phyloP scores from a whole-genome alignment of 768 basidiomycete genomes.

The Tylopilus rubrobrunneus region DNA sequence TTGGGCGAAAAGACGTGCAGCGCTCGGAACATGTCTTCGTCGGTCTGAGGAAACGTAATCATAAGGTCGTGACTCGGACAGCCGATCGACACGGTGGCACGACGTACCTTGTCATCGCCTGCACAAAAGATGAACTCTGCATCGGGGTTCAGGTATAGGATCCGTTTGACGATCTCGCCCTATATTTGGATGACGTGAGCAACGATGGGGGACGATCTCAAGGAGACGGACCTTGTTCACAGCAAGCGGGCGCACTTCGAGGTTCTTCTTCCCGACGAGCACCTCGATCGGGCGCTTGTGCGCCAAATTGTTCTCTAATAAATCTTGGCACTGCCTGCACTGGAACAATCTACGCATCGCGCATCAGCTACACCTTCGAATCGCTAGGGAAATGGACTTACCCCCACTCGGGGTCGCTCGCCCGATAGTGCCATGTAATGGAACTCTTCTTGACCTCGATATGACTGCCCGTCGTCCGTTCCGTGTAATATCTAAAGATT shows the following conservation, averaged over 20 bases:
- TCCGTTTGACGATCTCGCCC: constrained; percentile 96
- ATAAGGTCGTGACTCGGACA: neutral
- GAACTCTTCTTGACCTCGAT: constrained; percentile 97
- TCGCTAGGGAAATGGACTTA: constrained; percentile 32
- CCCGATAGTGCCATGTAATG: constrained; percentile 97
- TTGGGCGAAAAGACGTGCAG: constrained; percentile 57
- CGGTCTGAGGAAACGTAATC: constrained; percentile 47
- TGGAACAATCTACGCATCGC: constrained; percentile 65
- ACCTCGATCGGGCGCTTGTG: constrained; percentile 96
- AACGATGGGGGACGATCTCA: neutral
- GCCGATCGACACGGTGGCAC: too few relatives aligned
- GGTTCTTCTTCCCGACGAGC: constrained; percentile 96
- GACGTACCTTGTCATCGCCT: constrained; percentile 87
- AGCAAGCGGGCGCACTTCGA: constrained; percentile 93
- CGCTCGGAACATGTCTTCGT: constrained; percentile 99
- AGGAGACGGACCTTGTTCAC: constrained; percentile 71
- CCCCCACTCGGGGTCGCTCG: constrained; percentile 95
- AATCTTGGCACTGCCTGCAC: constrained; percentile 93
- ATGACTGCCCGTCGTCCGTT: constrained; percentile 93
- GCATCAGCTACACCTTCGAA: constrained; percentile 1
- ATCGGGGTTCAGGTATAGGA: constrained; percentile 89
- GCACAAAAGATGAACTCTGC: constrained; percentile 97
- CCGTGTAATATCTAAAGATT: constrained; percentile 95
- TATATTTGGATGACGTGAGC: constrained; percentile 22
- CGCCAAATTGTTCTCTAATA: constrained; percentile 91